phyloP scores from a whole-genome alignment of 768 basidiomycete species.

The Pleurotus sapidus region DNA sequence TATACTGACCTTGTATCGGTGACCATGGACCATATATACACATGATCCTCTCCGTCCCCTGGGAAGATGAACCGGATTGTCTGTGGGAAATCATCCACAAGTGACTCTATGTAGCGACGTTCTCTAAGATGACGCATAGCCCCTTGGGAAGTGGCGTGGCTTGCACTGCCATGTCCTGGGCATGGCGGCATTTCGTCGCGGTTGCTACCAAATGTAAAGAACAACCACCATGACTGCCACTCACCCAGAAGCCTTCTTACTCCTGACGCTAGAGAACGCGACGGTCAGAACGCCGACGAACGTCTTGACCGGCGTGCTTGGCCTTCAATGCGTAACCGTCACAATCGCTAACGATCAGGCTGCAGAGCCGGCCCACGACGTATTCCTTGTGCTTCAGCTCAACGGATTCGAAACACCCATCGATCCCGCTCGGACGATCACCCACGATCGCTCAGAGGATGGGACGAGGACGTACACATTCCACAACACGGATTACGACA shows the following conservation, averaged over 20 bases:
- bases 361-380: conserved; percentile 36
- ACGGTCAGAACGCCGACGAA: conserved; percentile 30
- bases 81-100: no score
- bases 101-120: no score
- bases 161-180: neutral
- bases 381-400: conserved; percentile 65
- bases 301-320: conserved; percentile 41
- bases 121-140: no score
- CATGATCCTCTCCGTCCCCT: no score
- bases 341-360: conserved; percentile 25
- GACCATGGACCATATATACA: no score
- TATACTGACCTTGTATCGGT: no score
- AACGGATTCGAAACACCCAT: conserved; percentile 55
- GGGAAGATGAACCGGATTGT: no score
- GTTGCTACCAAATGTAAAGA: neutral
- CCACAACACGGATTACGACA: conserved; percentile 32
- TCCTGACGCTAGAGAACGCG: conserved; percentile 51
- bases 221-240: neutral
- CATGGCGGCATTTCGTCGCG: no score
- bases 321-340: conserved; percentile 63
- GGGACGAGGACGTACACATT: conserved; percentile 44
- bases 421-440: conserved; percentile 51
- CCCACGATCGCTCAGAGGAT: conserved; percentile 28
- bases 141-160: no score
- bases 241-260: conserved; percentile 52